phyloP scores from a whole-genome alignment of 2,329 filamentous ascomycete genomes.

The Fusarium marasasianum region DNA sequence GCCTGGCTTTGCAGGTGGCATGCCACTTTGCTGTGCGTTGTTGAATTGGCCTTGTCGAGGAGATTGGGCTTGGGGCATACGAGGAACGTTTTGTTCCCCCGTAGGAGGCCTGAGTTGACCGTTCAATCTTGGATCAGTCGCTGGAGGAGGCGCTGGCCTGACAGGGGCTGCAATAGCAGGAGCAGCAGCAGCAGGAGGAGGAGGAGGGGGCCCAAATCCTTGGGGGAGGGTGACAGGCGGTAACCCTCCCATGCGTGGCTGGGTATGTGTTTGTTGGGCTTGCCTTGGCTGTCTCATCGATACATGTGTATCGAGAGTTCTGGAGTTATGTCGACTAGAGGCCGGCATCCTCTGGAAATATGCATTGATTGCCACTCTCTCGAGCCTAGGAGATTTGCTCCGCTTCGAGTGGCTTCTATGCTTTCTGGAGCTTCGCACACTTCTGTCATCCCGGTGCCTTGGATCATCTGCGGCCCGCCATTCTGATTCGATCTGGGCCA shows the following conservation, averaged over 20 bases:
- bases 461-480: conserved; percentile 42
- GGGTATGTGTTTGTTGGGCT: not conserved
- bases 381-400: conserved; percentile 44
- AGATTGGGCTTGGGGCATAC: not conserved
- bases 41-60: not conserved
- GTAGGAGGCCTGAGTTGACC: not conserved
- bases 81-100: not conserved
- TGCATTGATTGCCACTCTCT: conserved; percentile 54
- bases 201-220: not conserved
- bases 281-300: conserved; percentile 7
- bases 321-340: conserved; percentile 43
- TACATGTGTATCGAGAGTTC: conserved; percentile 40
- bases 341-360: conserved; percentile 57
- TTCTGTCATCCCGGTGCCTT: conserved; percentile 33
- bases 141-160: not conserved
- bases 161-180: not conserved
- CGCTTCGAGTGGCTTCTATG: conserved; percentile 12
- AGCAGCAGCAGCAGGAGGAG: not conserved
- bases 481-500: conserved; percentile 57
- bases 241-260: not conserved
- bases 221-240: conserved; percentile 1
- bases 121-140: conserved; percentile 1
- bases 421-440: conserved; percentile 34
- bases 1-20: not conserved
- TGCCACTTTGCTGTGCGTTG: not conserved